Conservation (phyloP, 23 red algal genomes). For the Gracilaria gracilis region DNA sequence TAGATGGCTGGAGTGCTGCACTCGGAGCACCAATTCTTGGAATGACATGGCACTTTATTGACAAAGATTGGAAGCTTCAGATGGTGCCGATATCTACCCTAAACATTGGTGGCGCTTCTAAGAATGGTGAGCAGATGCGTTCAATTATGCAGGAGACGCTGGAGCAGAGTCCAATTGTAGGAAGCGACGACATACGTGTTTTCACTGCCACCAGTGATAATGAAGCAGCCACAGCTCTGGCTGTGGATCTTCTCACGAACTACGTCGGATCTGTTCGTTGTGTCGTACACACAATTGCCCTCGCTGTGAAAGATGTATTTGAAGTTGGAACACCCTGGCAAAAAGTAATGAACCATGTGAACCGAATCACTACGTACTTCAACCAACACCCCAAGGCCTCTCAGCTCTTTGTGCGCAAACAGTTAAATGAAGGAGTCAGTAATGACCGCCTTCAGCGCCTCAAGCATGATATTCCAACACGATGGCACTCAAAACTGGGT, state of each 20-base stretch:
- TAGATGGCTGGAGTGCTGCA: too few relatives aligned
- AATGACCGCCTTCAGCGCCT: not conserved
- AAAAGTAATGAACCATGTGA: not conserved
- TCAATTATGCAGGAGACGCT: not conserved
- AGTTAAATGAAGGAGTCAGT: not conserved
- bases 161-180: too few relatives aligned
- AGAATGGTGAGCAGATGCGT: too few relatives aligned
- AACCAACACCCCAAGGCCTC: not conserved
- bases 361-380: constrained; percentile 1
- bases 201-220: too few relatives aligned
- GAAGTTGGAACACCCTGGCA: not conserved
- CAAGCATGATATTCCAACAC: constrained; percentile 22
- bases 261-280: constrained; percentile 8
- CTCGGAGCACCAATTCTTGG: too few relatives aligned
- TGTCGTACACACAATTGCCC: not conserved
- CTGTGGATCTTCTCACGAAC: too few relatives aligned
- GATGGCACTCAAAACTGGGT: not conserved
- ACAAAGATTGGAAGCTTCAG: too few relatives aligned
- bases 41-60: too few relatives aligned
- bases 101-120: too few relatives aligned
- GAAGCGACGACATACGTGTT: too few relatives aligned
- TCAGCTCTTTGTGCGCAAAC: not conserved
- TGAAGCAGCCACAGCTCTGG: too few relatives aligned
- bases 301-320: not conserved
- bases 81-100: too few relatives aligned